A percentile compares a stretch with the other conserved stretches of the same genome.
These are phyloP conservation scores for Fusarium sterilihyphosum DNA, from an alignment of 2,329 filamentous ascomycete genomes.

Conservation along the genomic window DNA sequence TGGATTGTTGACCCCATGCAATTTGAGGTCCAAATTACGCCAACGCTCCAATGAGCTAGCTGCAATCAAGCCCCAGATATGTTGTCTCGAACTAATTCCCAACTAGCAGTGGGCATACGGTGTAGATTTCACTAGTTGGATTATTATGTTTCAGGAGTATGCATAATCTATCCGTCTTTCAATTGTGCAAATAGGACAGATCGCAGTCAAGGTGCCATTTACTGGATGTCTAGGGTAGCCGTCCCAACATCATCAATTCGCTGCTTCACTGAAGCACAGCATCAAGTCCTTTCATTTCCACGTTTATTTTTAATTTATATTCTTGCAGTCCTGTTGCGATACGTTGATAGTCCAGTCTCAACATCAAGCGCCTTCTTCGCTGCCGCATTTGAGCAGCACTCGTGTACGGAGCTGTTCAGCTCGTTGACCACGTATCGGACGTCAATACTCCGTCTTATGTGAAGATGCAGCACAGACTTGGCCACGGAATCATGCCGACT, in stretches of 20 bases:
- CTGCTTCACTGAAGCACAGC: rapidly evolving
- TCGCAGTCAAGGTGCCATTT: background rate
- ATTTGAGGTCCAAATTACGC: background rate
- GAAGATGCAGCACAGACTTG: background rate
- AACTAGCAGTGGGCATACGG: background rate
- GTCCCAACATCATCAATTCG: background rate
- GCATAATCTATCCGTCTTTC: background rate
- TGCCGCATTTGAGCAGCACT: no score
- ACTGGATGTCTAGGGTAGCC: background rate
- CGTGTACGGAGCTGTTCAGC: no score
- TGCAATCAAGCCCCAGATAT: background rate
- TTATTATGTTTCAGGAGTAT: background rate
- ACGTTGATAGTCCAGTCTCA: rapidly evolving
- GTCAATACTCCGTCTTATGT: background rate
- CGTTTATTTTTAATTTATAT: background rate
- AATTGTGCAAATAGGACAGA: background rate
- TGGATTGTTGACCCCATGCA: background rate
- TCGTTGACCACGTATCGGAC: background rate
- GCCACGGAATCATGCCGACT: conserved; percentile 5
- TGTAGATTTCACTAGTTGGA: background rate
- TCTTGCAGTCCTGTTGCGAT: background rate
- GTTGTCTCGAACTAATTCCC: background rate
- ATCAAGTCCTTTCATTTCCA: no score
- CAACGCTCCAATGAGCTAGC: background rate
- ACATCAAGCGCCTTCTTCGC: no score